phyloP scores from a whole-genome alignment of 2,329 filamentous ascomycete species.

The Dactylella cylindrospora region DNA sequence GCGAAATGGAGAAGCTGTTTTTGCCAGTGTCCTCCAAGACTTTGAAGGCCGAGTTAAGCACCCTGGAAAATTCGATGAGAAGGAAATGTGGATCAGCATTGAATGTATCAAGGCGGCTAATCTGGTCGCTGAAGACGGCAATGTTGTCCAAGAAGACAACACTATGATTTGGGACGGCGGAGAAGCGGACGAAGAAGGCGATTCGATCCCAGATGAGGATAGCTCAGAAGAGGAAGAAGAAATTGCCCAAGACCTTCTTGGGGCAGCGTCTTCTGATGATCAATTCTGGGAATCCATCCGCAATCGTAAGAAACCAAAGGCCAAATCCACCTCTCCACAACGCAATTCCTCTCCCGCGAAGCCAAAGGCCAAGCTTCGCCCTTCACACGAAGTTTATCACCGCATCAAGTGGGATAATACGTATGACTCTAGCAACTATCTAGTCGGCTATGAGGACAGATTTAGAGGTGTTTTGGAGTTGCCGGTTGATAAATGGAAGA shows the following conservation, averaged over 20 bases:
- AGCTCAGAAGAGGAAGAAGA: conserved; percentile 49
- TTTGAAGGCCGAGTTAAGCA: conserved; percentile 55
- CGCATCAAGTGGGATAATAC: conserved; percentile 63
- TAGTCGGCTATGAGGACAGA: conserved; percentile 65
- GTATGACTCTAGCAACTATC: conserved; percentile 58
- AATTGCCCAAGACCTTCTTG: conserved; percentile 7
- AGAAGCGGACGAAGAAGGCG: conserved; percentile 34
- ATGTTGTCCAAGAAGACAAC: conserved; percentile 32
- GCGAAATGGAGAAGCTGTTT: conserved; percentile 53
- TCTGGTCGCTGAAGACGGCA: conserved; percentile 15
- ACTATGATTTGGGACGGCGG: conserved; percentile 45
- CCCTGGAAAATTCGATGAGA: conserved; percentile 57
- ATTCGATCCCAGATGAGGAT: conserved; percentile 29
- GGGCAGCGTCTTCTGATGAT: neutral
- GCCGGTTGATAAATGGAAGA: conserved; percentile 61
- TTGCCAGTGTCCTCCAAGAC: conserved; percentile 55
- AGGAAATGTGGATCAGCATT: conserved; percentile 57
- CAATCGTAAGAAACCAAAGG: conserved; percentile 11
- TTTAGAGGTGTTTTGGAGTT: conserved; percentile 61
- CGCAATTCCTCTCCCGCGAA: conserved; percentile 7
- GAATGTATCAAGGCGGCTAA: conserved; percentile 37
- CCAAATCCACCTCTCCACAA: neutral
- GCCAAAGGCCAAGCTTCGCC: conserved; percentile 57
- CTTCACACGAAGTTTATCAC: conserved; percentile 62
- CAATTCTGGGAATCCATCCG: conserved; percentile 18